Evolutionary conservation across 2,329 filamentous ascomycete genomes (phyloP).

Genomic region (Hymenoscyphus albidus): DNA sequence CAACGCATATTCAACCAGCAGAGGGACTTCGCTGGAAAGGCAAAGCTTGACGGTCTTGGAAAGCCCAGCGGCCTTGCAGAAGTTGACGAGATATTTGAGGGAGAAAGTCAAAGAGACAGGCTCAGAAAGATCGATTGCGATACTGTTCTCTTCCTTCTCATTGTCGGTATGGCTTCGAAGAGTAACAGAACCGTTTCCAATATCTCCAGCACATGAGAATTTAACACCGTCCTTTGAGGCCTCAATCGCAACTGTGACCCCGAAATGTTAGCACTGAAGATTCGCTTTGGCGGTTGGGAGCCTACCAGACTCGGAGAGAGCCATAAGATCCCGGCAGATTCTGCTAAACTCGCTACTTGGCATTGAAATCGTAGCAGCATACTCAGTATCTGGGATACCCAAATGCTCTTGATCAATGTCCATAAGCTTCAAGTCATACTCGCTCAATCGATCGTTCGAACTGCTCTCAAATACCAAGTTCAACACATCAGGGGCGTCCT

Average conservation of each 20-base stretch:
- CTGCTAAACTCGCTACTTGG: slow-evolving; percentile 86
- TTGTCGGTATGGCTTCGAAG: slow-evolving; percentile 84
- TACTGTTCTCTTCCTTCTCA: slow-evolving; percentile 81
- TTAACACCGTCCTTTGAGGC: slow-evolving; percentile 96
- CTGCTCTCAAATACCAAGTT: slow-evolving; percentile 94
- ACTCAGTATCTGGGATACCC: slow-evolving; percentile 98
- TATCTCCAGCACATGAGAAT: slow-evolving; percentile 90
- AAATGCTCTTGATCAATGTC: slow-evolving; percentile 99
- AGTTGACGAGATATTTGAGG: slow-evolving; percentile 98
- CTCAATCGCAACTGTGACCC: slow-evolving; percentile 76
- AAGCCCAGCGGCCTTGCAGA: slow-evolving; percentile 93
- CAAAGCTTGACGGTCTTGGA: slow-evolving; percentile 83
- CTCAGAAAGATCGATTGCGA: slow-evolving; percentile 87
- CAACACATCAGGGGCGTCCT: slow-evolving; percentile 91
- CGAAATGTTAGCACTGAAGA: slow-evolving; percentile 18
- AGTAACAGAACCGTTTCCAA: slow-evolving; percentile 90
- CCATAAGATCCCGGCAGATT: slow-evolving; percentile 88
- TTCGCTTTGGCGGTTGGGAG: slow-evolving; percentile 15
- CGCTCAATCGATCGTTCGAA: slow-evolving; percentile 85
- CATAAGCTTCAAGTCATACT: slow-evolving; percentile 99
- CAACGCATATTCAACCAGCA: slow-evolving; percentile 88
- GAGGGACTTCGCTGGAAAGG: slow-evolving; percentile 91
- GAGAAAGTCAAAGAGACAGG: slow-evolving; percentile 95
- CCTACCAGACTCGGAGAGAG: slow-evolving; percentile 92
- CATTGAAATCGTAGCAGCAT: slow-evolving; percentile 86